Conservation (phyloP, 129 eudicot species). For the Flaveria bidentis region DNA sequence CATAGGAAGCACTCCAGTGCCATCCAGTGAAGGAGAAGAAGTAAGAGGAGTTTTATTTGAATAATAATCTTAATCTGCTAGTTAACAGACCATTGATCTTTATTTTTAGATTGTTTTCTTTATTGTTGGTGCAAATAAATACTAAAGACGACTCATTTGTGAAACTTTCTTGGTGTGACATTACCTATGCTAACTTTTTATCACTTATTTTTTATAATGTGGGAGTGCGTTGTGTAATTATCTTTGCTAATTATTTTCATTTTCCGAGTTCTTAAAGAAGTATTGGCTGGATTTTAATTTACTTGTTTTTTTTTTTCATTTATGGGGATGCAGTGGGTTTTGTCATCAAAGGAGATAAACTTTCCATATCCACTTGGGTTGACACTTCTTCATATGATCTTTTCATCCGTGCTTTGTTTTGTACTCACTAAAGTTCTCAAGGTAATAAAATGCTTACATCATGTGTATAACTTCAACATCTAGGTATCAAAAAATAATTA, state of each 20-base stretch:
- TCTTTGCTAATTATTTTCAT: conserved; percentile 2
- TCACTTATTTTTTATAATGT: not conserved
- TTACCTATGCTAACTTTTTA: not conserved
- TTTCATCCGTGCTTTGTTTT: conserved; percentile 87
- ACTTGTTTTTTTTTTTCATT: conserved; percentile 11
- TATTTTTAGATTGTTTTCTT: not conserved
- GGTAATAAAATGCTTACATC: conserved; percentile 46
- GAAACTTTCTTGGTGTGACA: not conserved
- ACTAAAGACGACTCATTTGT: not conserved
- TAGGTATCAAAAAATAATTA: not conserved
- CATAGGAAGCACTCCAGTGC: conserved; percentile 6
- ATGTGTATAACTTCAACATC: conserved; percentile 18
- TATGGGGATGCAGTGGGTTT: conserved; percentile 73
- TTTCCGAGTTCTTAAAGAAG: conserved; percentile 2
- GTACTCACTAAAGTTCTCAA: conserved; percentile 72
- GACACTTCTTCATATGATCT: conserved; percentile 92
- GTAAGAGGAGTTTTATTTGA: not conserved
- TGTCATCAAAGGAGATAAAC: conserved; percentile 92
- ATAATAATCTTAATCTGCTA: conserved; percentile 2
- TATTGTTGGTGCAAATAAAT: not conserved
- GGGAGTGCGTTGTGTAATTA: not conserved
- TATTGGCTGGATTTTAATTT: not conserved
- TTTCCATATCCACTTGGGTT: conserved; percentile 97
- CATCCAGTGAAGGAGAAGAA: conserved; percentile 11
- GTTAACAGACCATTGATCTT: not conserved